Conservation (phyloP, 495 filamentous ascomycete species). For the Podospora comata region DNA sequence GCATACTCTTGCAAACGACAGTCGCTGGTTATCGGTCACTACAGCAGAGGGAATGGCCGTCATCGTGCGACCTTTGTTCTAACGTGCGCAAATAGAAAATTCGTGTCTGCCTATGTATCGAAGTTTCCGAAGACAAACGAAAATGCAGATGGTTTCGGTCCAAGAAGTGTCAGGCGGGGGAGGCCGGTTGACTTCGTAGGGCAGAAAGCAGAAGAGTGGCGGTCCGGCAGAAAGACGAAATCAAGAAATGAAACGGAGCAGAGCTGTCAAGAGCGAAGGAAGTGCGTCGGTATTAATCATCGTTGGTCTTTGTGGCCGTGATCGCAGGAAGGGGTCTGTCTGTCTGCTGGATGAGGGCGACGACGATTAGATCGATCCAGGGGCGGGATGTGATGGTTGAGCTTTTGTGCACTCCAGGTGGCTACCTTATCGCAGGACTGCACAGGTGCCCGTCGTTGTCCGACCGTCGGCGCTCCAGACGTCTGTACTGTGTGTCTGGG, state of each 20-base stretch:
- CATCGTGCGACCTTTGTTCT: constrained; percentile 21
- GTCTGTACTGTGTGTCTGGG: constrained; percentile 16
- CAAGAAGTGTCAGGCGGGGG: constrained; percentile 9
- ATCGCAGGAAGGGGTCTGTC: constrained; percentile 5
- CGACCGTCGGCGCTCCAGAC: constrained; percentile 18
- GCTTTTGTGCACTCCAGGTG: constrained; percentile 7
- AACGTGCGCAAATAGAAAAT: constrained; percentile 2
- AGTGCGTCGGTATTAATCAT: constrained; percentile 49
- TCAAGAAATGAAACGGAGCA: constrained; percentile 51
- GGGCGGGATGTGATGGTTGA: constrained; percentile 12
- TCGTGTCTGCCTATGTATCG: not conserved
- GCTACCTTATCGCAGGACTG: constrained; percentile 14
- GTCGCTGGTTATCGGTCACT: constrained; percentile 46
- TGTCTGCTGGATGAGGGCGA: constrained; percentile 5
- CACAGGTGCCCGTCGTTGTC: constrained; percentile 3
- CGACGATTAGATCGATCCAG: not conserved
- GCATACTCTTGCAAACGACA: constrained; percentile 59
- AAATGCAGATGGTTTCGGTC: constrained; percentile 1
- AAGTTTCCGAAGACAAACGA: not conserved
- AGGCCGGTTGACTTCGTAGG: constrained; percentile 8
- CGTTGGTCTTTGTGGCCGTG: constrained; percentile 28
- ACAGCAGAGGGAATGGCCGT: constrained; percentile 36
- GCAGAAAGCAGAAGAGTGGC: constrained; percentile 7
- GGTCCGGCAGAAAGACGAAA: constrained; percentile 24
- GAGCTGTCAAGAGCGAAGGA: constrained; percentile 45